A percentile compares a stretch with the other conserved stretches of the same genome.
These are phyloP conservation scores for Starmerella floris DNA, from an alignment of 805 yeast species.

Conservation along the genomic window DNA sequence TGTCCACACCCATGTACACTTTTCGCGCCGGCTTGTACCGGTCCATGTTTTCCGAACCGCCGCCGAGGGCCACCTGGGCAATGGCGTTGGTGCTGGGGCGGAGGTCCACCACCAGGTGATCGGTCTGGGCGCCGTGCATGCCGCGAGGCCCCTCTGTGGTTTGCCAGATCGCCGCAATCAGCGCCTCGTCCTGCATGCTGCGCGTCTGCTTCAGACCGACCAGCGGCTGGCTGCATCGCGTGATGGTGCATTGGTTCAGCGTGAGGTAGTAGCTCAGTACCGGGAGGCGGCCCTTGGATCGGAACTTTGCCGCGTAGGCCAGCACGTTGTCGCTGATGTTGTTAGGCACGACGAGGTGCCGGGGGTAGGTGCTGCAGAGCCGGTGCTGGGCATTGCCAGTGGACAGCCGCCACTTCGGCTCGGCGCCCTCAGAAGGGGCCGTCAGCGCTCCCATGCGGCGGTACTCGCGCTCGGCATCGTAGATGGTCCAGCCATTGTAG, in stretches of 20 bases:
- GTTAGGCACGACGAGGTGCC: conserved; percentile 53
- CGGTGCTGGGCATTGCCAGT: conserved; percentile 41
- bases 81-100: conserved; percentile 88
- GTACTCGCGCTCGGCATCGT: conserved; percentile 51
- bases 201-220: conserved; percentile 80
- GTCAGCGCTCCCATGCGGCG: conserved; percentile 46
- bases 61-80: conserved; percentile 94
- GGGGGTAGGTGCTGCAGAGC: conserved; percentile 68
- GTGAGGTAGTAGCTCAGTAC: conserved; percentile 63
- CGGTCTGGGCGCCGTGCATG: conserved; percentile 28
- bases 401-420: conserved; percentile 58
- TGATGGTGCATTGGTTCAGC: conserved; percentile 52
- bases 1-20: conserved; percentile 79
- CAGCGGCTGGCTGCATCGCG: conserved; percentile 84
- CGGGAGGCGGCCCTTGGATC: conserved; percentile 80
- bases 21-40: conserved; percentile 60
- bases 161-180: conserved; percentile 59
- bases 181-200: conserved; percentile 80
- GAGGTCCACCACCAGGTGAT: conserved; percentile 73
- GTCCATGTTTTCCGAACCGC: conserved; percentile 93
- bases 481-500: conserved; percentile 61
- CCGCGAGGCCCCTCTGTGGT: conserved; percentile 34
- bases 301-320: conserved; percentile 67
- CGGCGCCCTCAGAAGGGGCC: conserved; percentile 2
- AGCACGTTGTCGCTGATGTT: conserved; percentile 68